Percentiles rank a stretch among this genome's conserved stretches.
Evolutionary conservation across 2,329 filamentous ascomycete genomes (phyloP).

Genomic region (Neofusicoccum sp.): DNA sequence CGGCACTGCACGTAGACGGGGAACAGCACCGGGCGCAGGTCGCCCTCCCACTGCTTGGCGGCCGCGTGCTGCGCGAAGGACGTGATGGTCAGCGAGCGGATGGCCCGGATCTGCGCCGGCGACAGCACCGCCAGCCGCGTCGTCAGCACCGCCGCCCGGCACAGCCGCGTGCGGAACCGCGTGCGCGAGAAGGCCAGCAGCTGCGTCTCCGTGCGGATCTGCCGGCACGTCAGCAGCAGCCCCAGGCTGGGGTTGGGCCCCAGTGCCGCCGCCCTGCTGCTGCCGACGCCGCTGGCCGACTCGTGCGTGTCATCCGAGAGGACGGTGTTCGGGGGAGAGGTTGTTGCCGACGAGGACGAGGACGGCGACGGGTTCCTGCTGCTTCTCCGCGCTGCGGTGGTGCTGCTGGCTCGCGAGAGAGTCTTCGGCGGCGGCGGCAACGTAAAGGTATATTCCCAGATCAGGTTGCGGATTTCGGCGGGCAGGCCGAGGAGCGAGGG

Average conservation of each 20-base stretch:
- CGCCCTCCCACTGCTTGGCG: slow-evolving; percentile 12
- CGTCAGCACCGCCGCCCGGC: slow-evolving; percentile 9
- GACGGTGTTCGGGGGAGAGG: background rate
- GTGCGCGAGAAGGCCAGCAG: slow-evolving; percentile 18
- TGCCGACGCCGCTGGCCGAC: background rate
- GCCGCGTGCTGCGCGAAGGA: background rate
- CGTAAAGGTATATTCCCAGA: slow-evolving; percentile 19
- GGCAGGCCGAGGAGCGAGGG: slow-evolving; percentile 19
- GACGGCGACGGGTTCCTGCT: background rate
- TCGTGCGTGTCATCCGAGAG: slow-evolving; percentile 3
- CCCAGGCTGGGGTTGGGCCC: background rate
- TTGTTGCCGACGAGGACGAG: background rate
- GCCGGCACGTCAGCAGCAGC: slow-evolving; percentile 20
- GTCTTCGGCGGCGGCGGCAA: background rate
- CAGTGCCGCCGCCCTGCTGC: background rate
- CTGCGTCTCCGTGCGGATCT: slow-evolving; percentile 15
- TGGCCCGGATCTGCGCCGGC: slow-evolving; percentile 5
- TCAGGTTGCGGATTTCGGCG: slow-evolving; percentile 19
- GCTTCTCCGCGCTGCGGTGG: background rate
- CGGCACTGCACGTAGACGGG: slow-evolving; percentile 19
- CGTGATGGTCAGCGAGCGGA: slow-evolving; percentile 12
- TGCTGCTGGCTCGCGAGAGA: background rate
- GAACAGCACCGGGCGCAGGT: slow-evolving; percentile 16
- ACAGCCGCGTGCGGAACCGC: slow-evolving; percentile 15
- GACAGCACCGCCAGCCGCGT: slow-evolving; percentile 13